These are phyloP conservation scores for Pichia sp. DNA, from an alignment of 1,139 yeast genomes.

Conservation along the genomic window DNA sequence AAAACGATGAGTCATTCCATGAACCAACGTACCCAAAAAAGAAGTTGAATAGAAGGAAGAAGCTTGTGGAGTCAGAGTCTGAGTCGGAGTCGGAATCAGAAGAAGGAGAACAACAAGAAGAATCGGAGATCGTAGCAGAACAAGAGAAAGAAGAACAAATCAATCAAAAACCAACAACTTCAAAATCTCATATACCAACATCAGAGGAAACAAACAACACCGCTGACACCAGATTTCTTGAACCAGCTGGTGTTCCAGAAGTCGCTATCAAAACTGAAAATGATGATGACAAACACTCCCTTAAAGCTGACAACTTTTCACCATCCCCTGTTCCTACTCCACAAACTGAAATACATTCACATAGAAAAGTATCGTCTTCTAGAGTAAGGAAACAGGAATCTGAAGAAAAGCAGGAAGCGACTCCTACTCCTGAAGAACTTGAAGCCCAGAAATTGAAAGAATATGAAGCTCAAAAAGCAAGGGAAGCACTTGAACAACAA, in stretches of 20 bases:
- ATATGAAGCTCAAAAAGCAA: conserved; percentile 28
- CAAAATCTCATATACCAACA: background rate
- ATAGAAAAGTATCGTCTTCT: background rate
- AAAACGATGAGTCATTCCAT: background rate
- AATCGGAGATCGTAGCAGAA: background rate
- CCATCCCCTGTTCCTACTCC: too few relatives aligned
- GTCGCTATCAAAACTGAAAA: too few relatives aligned
- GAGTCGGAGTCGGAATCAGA: background rate
- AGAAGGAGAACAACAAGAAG: background rate
- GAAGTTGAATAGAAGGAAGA: conserved; percentile 6
- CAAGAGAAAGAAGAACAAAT: background rate
- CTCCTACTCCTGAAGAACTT: conserved; percentile 27
- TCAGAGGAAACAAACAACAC: background rate
- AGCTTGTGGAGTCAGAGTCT: conserved; percentile 13
- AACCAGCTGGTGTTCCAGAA: background rate
- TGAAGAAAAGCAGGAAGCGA: conserved; percentile 11
- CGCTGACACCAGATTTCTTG: background rate
- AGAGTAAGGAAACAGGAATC: conserved; percentile 19
- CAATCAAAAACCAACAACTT: too few relatives aligned
- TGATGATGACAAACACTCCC: too few relatives aligned
- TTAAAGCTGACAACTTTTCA: too few relatives aligned
- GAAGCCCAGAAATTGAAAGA: conserved; percentile 26
- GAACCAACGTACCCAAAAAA: background rate
- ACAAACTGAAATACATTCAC: too few relatives aligned
- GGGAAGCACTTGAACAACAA: conserved; percentile 29